Base-by-base conservation (phyloP, 2,329 filamentous ascomycete genomes). In the Colletotrichum higginsianum region DNA sequence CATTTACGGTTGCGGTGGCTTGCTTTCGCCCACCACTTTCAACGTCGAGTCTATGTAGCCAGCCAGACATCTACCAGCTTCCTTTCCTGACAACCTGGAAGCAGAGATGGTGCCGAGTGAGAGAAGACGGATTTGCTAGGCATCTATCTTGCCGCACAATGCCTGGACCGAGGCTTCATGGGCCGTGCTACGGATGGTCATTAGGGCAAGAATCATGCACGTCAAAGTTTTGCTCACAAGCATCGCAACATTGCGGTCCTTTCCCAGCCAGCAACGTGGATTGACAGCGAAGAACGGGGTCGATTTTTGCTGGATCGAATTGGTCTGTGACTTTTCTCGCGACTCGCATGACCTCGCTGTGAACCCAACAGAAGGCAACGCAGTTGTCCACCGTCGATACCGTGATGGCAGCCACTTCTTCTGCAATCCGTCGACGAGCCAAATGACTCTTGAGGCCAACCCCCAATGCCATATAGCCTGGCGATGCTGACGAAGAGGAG, bases 381-480 rank as follows among this genome's bases (percentile, higher is more conserved):
- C 75, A 78, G 52, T 76, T 73, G 3, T 58, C 26, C 26, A 26
- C 26, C 26, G 26, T 26, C 26, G 26, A 26, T 4, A 26, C 26
- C 26, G 26, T 26, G 26, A 26, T 26, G 26, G 26, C 26, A 26
- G 26, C 26, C 26, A 4, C 26, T 26, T 4, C 4, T 4, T 4
- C 26, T 26, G 1, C 26, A 26, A 26, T 26, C 26, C 26, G 26
- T 26, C 26, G 26, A 26, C 26, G 26, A 26, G 26, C 26, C 26
- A 26, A 26, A 26, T 26, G 4, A 26, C 26, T 26, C 26, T 26
- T 26, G 26, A 26, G 26, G 26, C 26, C 26, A 4, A 26, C 26
- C 26, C 26, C 26, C 3, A 26, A 26, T 26, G 26, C 26, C 26
- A 26, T 4, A 26, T 3, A 26, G 26, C 26, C 26, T 26, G 26